These are phyloP conservation scores for Fistulifera pelliculosa DNA, from an alignment of 108 stramenopile species.

Conservation along the genomic window DNA sequence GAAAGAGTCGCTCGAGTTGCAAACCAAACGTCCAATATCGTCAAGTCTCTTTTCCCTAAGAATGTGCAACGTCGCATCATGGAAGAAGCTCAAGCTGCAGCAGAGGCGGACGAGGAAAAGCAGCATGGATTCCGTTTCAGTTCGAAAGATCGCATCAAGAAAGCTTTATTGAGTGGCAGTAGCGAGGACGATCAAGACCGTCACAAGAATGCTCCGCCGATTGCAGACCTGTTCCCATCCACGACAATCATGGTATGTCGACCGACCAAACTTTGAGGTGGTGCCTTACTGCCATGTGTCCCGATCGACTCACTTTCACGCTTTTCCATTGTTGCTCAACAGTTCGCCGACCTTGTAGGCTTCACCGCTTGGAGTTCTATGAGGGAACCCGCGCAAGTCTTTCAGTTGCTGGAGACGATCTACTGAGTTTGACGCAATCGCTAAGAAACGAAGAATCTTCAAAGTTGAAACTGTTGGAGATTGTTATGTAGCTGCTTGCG, in stretches of 20 bases:
- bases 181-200: no score
- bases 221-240: conserved; percentile 39
- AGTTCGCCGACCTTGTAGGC: neutral
- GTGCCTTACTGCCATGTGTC: no score
- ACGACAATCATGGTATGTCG: conserved; percentile 15
- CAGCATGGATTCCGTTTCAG: neutral
- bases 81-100: conserved; percentile 1
- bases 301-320: no score
- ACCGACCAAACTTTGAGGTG: no score
- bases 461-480: conserved; percentile 38
- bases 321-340: no score
- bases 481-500: conserved; percentile 12
- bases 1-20: conserved; percentile 2
- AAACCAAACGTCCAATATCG: conserved; percentile 3
- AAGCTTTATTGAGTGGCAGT: no score
- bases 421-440: conserved; percentile 35
- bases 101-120: conserved; percentile 1
- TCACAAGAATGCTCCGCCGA: conserved; percentile 2
- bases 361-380: conserved; percentile 11
- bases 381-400: conserved; percentile 23
- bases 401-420: conserved; percentile 28
- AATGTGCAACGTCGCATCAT: conserved; percentile 7
- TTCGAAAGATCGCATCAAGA: no score
- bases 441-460: conserved; percentile 27
- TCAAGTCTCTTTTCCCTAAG: conserved; percentile 8